phyloP scores from a whole-genome alignment of 1,284 basidiomycete genomes.

The Ceratobasidium sp. region DNA sequence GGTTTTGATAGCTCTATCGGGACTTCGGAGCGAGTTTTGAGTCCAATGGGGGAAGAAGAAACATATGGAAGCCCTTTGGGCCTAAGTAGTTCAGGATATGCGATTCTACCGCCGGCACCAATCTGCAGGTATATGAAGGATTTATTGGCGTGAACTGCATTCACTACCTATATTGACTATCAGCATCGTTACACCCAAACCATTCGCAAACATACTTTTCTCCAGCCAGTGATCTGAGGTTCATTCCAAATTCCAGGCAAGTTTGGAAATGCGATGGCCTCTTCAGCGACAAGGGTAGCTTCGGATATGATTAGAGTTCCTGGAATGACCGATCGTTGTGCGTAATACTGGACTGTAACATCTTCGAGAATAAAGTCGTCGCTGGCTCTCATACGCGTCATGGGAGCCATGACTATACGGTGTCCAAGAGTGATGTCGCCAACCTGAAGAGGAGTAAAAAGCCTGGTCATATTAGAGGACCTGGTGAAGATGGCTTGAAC shows the following conservation, averaged over 20 bases:
- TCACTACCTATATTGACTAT: conserved; percentile 42
- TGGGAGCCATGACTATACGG: conserved; percentile 59
- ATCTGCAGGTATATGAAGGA: conserved; percentile 51
- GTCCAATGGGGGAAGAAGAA: conserved; percentile 46
- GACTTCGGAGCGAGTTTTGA: conserved; percentile 43
- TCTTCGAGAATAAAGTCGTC: conserved; percentile 46
- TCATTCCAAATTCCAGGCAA: conserved; percentile 46
- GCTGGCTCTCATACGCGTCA: conserved; percentile 55
- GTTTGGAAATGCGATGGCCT: conserved; percentile 36
- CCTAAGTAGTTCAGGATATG: conserved; percentile 42
- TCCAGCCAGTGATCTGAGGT: conserved; percentile 47
- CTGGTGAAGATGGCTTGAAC: background rate
- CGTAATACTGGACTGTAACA: conserved; percentile 46
- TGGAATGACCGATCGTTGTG: conserved; percentile 44
- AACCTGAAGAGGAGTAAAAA: conserved; percentile 58
- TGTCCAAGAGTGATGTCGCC: conserved; percentile 55
- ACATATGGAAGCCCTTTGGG: conserved; percentile 44
- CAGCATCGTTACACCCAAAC: too few species aligned
- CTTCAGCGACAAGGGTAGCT: conserved; percentile 47
- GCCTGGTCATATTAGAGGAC: conserved; percentile 40
- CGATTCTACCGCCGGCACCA: conserved; percentile 51
- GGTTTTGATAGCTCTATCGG: conserved; percentile 43
- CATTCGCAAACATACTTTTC: conserved; percentile 36
- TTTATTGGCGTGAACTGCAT: conserved; percentile 51
- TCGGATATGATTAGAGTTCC: conserved; percentile 49